Evolutionary conservation across 192 early-diverging fungal species (phyloP).

Genomic region (Podila horticola): DNA sequence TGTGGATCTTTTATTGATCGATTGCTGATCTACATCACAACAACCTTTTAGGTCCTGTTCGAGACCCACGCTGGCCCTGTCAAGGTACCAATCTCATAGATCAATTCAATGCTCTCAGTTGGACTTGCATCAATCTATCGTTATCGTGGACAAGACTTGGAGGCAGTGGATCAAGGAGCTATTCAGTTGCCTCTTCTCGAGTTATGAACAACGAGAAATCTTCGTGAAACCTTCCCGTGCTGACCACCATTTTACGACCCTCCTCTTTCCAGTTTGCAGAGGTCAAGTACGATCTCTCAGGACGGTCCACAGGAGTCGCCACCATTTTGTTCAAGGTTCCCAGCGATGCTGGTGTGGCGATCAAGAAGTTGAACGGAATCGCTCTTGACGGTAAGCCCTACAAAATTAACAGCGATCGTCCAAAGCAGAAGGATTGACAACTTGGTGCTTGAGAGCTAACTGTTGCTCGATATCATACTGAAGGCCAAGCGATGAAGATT

Average conservation of each 20-base stretch:
- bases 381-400: conserved; percentile 59
- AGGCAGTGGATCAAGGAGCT: too few relatives aligned
- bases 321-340: conserved; percentile 54
- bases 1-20: background rate
- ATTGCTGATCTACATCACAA: background rate
- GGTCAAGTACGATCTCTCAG: conserved; percentile 63
- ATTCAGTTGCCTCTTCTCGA: too few relatives aligned
- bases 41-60: conserved; percentile 59
- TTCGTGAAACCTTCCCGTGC: background rate
- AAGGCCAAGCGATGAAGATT: conserved; percentile 50
- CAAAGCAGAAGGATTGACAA: background rate
- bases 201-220: too few relatives aligned
- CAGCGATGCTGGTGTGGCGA: conserved; percentile 55
- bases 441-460: background rate
- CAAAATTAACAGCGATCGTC: background rate
- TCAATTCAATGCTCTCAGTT: too few relatives aligned
- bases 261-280: conserved; percentile 29
- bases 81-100: conserved; percentile 33
- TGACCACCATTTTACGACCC: background rate
- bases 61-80: conserved; percentile 57
- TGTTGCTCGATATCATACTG: background rate
- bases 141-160: too few relatives aligned
- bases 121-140: too few relatives aligned
- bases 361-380: conserved; percentile 61
- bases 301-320: conserved; percentile 63